Evolutionary conservation across 306 rosid species (phyloP), one percentile per base, ranked within the genome.

Genomic region (Dicorynia guianensis): DNA sequence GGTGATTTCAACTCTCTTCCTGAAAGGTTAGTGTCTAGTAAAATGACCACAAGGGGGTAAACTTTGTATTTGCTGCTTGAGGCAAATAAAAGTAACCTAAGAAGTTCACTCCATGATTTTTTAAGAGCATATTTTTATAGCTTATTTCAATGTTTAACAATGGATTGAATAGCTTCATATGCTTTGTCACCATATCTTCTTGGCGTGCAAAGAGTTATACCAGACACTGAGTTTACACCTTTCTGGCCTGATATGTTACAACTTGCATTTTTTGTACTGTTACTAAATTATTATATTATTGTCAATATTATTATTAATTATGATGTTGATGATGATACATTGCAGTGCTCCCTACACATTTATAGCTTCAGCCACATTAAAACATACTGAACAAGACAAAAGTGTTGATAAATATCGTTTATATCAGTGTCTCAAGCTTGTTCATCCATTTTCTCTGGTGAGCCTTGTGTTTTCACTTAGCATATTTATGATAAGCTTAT

Each of bases 1-100:
- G 85, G 82, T 53, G 76, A 82, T 39, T 63, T 77, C 66, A 77
- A 82, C 72, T 43, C 63, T 52, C 17, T 33, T 36, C 82, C 85
- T 10, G 30, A 4, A 71, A 77, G 85, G 82, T 82, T 44, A 25
- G 69, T 74, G 42, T 55, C 5, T 15, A 5, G 25, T 10, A n/a
- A 61, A 54, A 15, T 43, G 53, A 46, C 42, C n/a, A 13, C 3
- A 8, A 48, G 14, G 30, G 58, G 53, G 17, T 25, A 33, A 6
- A 25, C 30, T 25, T 25, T 44, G 0, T 25, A 15, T 15, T 35
- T 43, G 19, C 8, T 10, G 25, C 56, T 43, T 25, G 15, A 46
- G 6, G 13, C 19, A 43, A 64, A 9, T 25, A 25, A 1, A 25
- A 25, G 30, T 44, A 4, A 25, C 11, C 10, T 34, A 48, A 46